Percentiles rank a stretch among this genome's conserved stretches.
These are phyloP conservation scores for Astrephomene gubernaculifera DNA, from an alignment of 139 green algal genomes.

Conservation along the genomic window DNA sequence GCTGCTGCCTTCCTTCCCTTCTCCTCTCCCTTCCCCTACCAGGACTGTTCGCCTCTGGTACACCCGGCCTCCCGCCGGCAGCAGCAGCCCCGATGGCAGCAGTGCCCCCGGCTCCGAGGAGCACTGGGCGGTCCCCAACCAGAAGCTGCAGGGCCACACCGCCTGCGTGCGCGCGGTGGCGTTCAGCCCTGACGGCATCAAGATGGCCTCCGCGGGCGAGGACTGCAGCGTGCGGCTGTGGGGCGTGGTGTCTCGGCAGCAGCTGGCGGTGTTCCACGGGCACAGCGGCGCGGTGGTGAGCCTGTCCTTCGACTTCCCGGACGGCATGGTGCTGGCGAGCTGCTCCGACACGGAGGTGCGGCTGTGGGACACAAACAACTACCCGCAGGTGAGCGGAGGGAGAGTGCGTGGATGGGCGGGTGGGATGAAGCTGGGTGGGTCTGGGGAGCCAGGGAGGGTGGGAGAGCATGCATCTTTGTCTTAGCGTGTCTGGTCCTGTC, in stretches of 20 bases:
- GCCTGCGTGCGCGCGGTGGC: slow-evolving; percentile 9
- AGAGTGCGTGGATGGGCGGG: neutral
- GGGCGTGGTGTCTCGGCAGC: slow-evolving; percentile 13
- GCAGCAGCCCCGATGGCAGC: neutral
- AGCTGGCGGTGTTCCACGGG: slow-evolving; percentile 39
- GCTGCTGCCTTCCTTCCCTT: too few relatives aligned
- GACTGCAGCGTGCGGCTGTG: slow-evolving; percentile 31
- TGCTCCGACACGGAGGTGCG: slow-evolving; percentile 27
- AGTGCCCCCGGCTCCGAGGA: neutral
- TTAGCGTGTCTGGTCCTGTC: too few relatives aligned
- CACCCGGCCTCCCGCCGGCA: neutral
- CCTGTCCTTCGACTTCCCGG: slow-evolving; percentile 9
- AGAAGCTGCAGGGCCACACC: slow-evolving; percentile 19
- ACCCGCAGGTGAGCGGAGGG: neutral
- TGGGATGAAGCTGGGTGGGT: neutral
- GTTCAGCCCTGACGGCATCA: slow-evolving; percentile 22
- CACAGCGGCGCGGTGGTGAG: slow-evolving; percentile 16
- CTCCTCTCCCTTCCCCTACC: too few relatives aligned
- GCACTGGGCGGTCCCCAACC: slow-evolving; percentile 6
- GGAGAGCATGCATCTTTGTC: neutral
- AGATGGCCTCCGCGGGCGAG: slow-evolving; percentile 28
- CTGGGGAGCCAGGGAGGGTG: neutral
- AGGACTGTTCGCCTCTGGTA: slow-evolving; percentile 34
- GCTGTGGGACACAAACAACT: slow-evolving; percentile 41
- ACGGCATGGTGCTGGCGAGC: slow-evolving; percentile 15